Percentiles rank a stretch among this genome's conserved stretches.
Evolutionary conservation across 2,329 filamentous ascomycete species (phyloP).

Genomic region (Alternaria metachromatica): DNA sequence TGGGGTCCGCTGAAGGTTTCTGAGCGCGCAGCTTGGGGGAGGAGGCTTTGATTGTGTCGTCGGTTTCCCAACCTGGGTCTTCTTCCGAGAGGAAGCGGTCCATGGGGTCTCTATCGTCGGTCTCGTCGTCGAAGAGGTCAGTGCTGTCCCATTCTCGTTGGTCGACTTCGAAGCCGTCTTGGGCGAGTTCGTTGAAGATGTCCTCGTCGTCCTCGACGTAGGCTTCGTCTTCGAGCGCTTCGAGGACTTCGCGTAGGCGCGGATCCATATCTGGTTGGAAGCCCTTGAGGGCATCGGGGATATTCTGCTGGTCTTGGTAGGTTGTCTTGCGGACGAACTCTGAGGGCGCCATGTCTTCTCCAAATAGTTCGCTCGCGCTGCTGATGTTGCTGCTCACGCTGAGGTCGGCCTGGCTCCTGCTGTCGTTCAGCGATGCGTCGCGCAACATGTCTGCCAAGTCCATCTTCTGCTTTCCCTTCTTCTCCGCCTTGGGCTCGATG

Average conservation of each 20-base stretch:
- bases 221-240: constrained; percentile 93
- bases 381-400: constrained; percentile 52
- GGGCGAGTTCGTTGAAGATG: constrained; percentile 76
- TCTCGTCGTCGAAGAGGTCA: constrained; percentile 47
- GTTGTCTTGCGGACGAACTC: constrained; percentile 78
- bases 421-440: constrained; percentile 52
- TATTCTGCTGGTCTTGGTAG: constrained; percentile 91
- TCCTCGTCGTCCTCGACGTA: constrained; percentile 89
- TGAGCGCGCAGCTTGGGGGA: constrained; percentile 48
- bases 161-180: constrained; percentile 76
- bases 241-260: constrained; percentile 84
- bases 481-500: constrained; percentile 72
- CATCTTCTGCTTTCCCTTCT: constrained; percentile 75
- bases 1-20: constrained; percentile 52
- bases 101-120: constrained; percentile 41
- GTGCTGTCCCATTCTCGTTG: constrained; percentile 77
- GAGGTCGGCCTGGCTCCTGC: constrained; percentile 51
- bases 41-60: constrained; percentile 78
- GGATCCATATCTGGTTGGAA: constrained; percentile 99
- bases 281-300: constrained; percentile 88
- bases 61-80: constrained; percentile 93
- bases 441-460: constrained; percentile 83
- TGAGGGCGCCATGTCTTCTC: constrained; percentile 77
- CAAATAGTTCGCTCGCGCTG: constrained; percentile 63
- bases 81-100: constrained; percentile 59